phyloP scores from a whole-genome alignment of 2,329 filamentous ascomycete genomes.

The Chaetomiaceae sp. region DNA sequence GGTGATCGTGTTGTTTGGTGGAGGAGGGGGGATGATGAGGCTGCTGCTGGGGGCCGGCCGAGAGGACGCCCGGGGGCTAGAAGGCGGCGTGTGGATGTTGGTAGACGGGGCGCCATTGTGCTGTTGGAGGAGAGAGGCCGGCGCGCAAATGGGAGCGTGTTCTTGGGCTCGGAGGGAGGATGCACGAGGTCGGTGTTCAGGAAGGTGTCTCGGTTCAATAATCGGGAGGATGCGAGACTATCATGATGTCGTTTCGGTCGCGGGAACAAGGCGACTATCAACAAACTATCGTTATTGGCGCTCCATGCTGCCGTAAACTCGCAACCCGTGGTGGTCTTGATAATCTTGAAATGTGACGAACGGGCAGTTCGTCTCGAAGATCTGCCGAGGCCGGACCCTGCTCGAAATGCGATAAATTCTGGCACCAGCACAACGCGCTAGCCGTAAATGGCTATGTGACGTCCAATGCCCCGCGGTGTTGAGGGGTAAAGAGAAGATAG shows the following conservation, averaged over 20 bases:
- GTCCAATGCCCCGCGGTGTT: not conserved
- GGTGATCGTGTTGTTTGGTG: not conserved
- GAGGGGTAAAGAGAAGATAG: not conserved
- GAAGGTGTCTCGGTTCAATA: not conserved
- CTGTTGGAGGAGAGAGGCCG: not conserved
- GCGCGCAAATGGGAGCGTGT: too few relatives aligned
- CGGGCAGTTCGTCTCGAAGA: not conserved
- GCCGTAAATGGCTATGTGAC: not conserved
- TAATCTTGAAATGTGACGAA: conserved; percentile 1
- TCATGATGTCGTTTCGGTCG: not conserved
- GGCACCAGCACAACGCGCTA: not conserved
- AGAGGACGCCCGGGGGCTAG: not conserved
- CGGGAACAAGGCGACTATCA: not conserved
- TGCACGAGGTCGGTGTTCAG: not conserved
- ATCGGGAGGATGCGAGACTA: too few relatives aligned
- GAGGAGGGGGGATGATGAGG: not conserved
- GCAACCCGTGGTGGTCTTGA: not conserved
- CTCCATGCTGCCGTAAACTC: conserved; percentile 4
- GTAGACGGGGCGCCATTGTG: conserved; percentile 7
- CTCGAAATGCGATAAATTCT: too few relatives aligned
- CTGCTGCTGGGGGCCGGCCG: not conserved
- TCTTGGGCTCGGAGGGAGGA: too few relatives aligned
- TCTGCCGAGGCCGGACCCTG: conserved; percentile 10
- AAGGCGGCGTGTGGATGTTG: not conserved
- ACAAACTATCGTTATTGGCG: conserved; percentile 4